Conservation (phyloP, 2,329 filamentous ascomycete species). For the Fusarium verrucosum region DNA sequence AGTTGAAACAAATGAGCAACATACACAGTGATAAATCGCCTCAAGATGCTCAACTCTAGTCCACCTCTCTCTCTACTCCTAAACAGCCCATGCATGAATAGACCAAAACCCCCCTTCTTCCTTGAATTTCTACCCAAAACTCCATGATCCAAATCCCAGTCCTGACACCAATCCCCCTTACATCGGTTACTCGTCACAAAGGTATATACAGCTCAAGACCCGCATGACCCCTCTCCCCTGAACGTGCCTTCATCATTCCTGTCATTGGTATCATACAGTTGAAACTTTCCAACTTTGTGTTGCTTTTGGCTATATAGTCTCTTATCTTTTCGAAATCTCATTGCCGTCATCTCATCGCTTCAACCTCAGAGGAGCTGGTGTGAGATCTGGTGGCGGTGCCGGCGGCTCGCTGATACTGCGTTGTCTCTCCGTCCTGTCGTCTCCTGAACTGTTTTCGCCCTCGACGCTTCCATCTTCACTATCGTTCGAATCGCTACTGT, state of each 20-base stretch:
- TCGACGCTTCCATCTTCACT: slow-evolving; percentile 57
- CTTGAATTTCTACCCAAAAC: slow-evolving; percentile 24
- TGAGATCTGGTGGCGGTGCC: slow-evolving; percentile 48
- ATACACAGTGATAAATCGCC: not conserved
- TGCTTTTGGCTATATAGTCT: slow-evolving; percentile 19
- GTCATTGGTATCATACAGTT: slow-evolving; percentile 36
- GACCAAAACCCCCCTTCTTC: not conserved
- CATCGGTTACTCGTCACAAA: slow-evolving; percentile 9
- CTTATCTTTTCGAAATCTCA: not conserved
- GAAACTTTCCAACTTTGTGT: slow-evolving; percentile 17
- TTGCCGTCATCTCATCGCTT: slow-evolving; percentile 38
- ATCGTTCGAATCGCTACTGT: slow-evolving; percentile 66
- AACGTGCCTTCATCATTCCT: slow-evolving; percentile 23
- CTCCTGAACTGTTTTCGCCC: slow-evolving; percentile 56
- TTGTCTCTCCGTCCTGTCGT: slow-evolving; percentile 67
- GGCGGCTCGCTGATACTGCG: slow-evolving; percentile 60
- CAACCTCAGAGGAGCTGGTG: slow-evolving; percentile 49
- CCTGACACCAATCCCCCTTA: slow-evolving; percentile 10
- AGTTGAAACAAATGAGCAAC: not conserved
- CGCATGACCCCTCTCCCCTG: not conserved
- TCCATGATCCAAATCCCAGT: slow-evolving; percentile 24
- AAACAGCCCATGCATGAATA: not conserved
- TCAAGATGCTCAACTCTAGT: slow-evolving; percentile 6
- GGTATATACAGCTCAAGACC: slow-evolving; percentile 25
- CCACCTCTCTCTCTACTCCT: slow-evolving; percentile 3